Conservation (phyloP, 257 asterid species). For the Striga asiatica region DNA sequence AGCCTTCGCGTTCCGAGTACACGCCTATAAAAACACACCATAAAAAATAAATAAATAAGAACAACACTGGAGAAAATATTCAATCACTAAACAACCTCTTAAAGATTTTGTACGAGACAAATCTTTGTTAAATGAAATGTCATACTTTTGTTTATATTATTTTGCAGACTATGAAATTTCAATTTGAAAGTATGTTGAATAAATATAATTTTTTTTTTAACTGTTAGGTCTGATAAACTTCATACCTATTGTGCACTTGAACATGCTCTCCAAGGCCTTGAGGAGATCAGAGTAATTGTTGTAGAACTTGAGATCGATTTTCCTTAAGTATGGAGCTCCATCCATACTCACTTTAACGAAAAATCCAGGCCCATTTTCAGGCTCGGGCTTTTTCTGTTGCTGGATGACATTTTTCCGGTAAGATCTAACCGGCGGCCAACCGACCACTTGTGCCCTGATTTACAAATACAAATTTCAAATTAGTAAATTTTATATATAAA, state of each 20-base stretch:
- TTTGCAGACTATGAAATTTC: too few species aligned
- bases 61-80: too few species aligned
- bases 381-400: slow-evolving; percentile 31
- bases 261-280: slow-evolving; percentile 61
- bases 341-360: slow-evolving; percentile 95
- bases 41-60: too few species aligned
- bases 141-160: too few species aligned
- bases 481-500: neutral
- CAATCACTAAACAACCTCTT: too few species aligned
- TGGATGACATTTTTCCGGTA: slow-evolving; percentile 55
- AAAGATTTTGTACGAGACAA: too few species aligned
- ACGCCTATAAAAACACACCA: slow-evolving; percentile 36
- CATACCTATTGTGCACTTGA: slow-evolving; percentile 68
- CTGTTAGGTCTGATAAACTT: neutral
- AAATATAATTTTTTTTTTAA: too few species aligned
- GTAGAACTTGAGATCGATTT: slow-evolving; percentile 62
- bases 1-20: slow-evolving; percentile 72
- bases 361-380: slow-evolving; percentile 44
- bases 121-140: too few species aligned
- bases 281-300: slow-evolving; percentile 57
- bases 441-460: slow-evolving; percentile 52
- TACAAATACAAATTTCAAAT: neutral
- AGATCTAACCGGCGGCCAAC: slow-evolving; percentile 95
- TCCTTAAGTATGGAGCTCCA: slow-evolving; percentile 88
- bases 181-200: too few species aligned